Percentiles rank a stretch among this genome's conserved stretches.
Conservation (phyloP, 768 basidiomycete species). For the Lentinula edodes region DNA sequence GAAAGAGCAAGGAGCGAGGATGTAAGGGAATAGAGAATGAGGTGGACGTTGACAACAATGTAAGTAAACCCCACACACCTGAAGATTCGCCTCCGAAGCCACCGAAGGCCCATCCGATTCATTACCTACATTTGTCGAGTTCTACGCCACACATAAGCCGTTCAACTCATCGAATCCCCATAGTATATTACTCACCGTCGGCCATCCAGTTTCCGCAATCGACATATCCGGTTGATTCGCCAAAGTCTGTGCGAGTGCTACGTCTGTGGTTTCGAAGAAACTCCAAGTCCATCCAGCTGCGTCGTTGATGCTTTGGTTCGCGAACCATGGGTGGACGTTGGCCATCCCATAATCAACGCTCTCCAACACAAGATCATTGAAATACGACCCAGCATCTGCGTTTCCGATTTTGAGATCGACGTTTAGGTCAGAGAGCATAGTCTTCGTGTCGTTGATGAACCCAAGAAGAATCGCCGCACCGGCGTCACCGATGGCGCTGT, state of each 20-base stretch:
- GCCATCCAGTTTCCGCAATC: slow-evolving; percentile 89
- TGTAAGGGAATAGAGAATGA: no score
- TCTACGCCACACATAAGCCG: neutral
- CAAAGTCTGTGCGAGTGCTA: slow-evolving; percentile 43
- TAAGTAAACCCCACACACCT: slow-evolving; percentile 24
- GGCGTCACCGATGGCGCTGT: slow-evolving; percentile 49
- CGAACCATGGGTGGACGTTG: slow-evolving; percentile 95
- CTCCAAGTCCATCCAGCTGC: slow-evolving; percentile 77
- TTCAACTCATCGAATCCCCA: no score
- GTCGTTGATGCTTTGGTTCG: slow-evolving; percentile 55
- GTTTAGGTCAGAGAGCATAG: slow-evolving; percentile 46
- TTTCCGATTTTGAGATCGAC: slow-evolving; percentile 68
- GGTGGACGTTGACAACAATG: no score
- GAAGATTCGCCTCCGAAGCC: slow-evolving; percentile 58
- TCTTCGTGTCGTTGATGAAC: slow-evolving; percentile 63
- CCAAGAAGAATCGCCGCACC: slow-evolving; percentile 63
- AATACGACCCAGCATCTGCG: slow-evolving; percentile 82
- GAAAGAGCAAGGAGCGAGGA: no score
- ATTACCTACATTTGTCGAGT: slow-evolving; percentile 52
- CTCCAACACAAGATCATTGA: slow-evolving; percentile 65
- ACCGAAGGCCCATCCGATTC: slow-evolving; percentile 62
- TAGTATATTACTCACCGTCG: slow-evolving; percentile 33
- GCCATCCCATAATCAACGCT: slow-evolving; percentile 76
- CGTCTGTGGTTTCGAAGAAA: slow-evolving; percentile 69
- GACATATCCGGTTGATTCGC: slow-evolving; percentile 74